Percentiles rank a stretch among this genome's conserved stretches.
phyloP scores from a whole-genome alignment of 2,329 filamentous ascomycete species.

The Sclerotinia glacialis region DNA sequence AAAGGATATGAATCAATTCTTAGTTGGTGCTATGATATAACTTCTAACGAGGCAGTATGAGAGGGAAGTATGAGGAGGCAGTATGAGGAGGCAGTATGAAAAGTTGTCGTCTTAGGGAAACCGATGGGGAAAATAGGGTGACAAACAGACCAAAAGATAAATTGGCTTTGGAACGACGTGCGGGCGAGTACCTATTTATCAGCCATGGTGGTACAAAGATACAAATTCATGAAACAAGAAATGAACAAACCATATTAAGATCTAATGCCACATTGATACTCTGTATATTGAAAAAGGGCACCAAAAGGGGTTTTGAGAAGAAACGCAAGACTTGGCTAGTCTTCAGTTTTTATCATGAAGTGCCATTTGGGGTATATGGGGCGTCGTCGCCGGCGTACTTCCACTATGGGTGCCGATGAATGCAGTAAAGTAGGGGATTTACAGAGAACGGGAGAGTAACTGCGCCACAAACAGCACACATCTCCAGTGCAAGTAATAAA shows the following conservation, averaged over 20 bases:
- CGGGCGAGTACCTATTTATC: neutral
- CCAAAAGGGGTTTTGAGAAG: neutral
- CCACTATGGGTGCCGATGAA: neutral
- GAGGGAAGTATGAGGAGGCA: too few species aligned
- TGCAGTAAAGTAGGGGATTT: neutral
- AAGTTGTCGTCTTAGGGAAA: neutral
- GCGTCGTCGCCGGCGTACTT: neutral
- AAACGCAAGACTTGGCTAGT: neutral
- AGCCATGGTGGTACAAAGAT: neutral
- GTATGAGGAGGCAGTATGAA: too few species aligned
- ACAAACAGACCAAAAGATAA: neutral
- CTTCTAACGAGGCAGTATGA: too few species aligned
- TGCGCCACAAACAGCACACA: neutral
- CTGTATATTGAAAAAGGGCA: neutral
- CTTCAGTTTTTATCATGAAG: neutral
- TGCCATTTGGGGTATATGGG: neutral
- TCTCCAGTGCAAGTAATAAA: neutral
- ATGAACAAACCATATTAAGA: neutral
- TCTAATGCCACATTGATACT: neutral
- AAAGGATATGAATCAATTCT: neutral
- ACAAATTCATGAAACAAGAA: neutral
- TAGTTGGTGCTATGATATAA: neutral
- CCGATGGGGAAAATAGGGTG: neutral
- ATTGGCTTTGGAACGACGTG: neutral
- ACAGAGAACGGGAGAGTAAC: neutral